Percentiles rank a stretch among this genome's conserved stretches.
These are phyloP conservation scores for Neonectria sp. DNA, from an alignment of 2,329 filamentous ascomycete genomes.

Conservation along the genomic window DNA sequence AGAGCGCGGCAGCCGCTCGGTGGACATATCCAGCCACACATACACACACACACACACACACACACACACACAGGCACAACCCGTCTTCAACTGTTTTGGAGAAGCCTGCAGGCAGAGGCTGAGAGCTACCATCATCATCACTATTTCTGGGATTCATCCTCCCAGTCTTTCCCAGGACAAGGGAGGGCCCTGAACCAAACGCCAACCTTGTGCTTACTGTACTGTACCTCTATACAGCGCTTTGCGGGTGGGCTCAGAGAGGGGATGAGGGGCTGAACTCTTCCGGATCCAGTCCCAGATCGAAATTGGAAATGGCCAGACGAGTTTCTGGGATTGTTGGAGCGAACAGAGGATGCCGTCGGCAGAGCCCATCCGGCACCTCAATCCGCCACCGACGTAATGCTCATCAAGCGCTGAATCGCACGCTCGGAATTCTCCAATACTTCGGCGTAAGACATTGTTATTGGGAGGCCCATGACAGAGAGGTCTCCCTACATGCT, in stretches of 20 bases:
- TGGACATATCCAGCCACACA: constrained; percentile 27
- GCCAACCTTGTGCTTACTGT: constrained; percentile 35
- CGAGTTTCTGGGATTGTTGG: constrained; percentile 21
- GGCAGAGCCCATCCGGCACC: constrained; percentile 44
- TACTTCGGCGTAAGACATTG: constrained; percentile 36
- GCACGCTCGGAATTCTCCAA: constrained; percentile 33
- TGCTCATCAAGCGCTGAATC: constrained; percentile 37
- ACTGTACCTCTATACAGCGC: constrained; percentile 5
- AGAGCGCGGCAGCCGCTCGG: constrained; percentile 31
- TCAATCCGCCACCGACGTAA: constrained; percentile 49
- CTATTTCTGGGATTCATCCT: constrained; percentile 34
- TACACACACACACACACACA: not conserved
- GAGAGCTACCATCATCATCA: constrained; percentile 25
- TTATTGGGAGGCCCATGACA: constrained; percentile 35
- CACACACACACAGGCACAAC: constrained; percentile 14
- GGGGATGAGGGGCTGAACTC: constrained; percentile 19
- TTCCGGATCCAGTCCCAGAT: constrained; percentile 24
- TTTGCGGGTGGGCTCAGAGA: constrained; percentile 8
- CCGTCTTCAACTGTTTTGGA: constrained; percentile 29
- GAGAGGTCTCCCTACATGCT: constrained; percentile 24
- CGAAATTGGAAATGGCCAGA: constrained; percentile 31
- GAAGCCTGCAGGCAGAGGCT: constrained; percentile 20
- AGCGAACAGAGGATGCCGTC: constrained; percentile 44
- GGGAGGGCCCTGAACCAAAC: constrained; percentile 25
- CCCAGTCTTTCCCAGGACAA: constrained; percentile 32